These are phyloP conservation scores for Salvia sclarea DNA, from an alignment of 305 asterid species.

Conservation along the genomic window DNA sequence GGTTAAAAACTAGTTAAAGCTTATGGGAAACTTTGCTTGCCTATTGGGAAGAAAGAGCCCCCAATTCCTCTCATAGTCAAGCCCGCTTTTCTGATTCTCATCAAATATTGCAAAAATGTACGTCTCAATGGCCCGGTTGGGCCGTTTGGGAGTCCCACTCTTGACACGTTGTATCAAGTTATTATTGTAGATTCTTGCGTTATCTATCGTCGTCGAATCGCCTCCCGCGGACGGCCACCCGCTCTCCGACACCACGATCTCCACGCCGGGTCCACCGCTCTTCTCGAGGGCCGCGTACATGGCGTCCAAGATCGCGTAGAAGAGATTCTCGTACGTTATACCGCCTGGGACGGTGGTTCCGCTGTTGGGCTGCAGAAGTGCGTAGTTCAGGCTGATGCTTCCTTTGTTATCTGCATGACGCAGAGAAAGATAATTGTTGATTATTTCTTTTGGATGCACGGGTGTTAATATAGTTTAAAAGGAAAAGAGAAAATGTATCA, in stretches of 20 bases:
- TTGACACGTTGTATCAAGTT: slow-evolving; percentile 36
- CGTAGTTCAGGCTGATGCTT: slow-evolving; percentile 37
- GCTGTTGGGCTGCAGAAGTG: slow-evolving; percentile 31
- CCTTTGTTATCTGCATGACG: slow-evolving; percentile 27
- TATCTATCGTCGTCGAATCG: slow-evolving; percentile 12
- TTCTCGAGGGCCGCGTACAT: slow-evolving; percentile 39
- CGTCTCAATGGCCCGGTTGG: neutral
- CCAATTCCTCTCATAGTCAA: slow-evolving; percentile 46
- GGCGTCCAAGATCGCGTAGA: slow-evolving; percentile 44
- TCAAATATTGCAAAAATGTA: slow-evolving; percentile 27
- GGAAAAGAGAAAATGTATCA: no score
- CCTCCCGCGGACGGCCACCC: slow-evolving; percentile 52
- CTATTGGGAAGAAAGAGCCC: slow-evolving; percentile 42
- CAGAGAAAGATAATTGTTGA: neutral
- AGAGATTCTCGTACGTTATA: slow-evolving; percentile 33
- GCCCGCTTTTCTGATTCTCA: slow-evolving; percentile 33
- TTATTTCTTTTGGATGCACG: no score
- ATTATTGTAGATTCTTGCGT: slow-evolving; percentile 35
- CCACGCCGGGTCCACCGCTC: slow-evolving; percentile 35
- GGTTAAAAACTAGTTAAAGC: neutral
- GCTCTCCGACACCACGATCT: slow-evolving; percentile 48
- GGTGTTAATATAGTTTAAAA: no score
- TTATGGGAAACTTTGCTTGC: slow-evolving; percentile 20
- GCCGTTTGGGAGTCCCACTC: slow-evolving; percentile 24
- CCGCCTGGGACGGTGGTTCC: slow-evolving; percentile 28